A percentile compares a stretch with the other conserved stretches of the same genome.
Conservation (phyloP, 495 filamentous ascomycete genomes). For the Lophium mytilinum region DNA sequence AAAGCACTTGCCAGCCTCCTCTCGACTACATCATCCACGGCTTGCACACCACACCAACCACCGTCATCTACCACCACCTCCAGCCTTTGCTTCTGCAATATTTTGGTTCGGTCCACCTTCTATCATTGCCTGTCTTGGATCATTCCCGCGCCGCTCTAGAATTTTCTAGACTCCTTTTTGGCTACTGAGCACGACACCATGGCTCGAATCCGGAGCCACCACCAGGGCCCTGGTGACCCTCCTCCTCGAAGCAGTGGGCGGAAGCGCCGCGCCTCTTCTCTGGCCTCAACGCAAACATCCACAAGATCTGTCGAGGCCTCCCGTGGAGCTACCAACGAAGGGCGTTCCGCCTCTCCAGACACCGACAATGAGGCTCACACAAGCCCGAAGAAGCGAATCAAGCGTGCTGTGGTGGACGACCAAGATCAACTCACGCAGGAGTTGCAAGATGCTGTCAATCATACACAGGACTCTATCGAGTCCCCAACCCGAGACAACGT, state of each 20-base stretch:
- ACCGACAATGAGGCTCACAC: not conserved
- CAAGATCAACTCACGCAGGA: slow-evolving; percentile 15
- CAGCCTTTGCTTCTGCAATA: no score
- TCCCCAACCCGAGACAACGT: not conserved
- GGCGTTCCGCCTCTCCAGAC: slow-evolving; percentile 5
- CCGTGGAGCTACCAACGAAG: slow-evolving; percentile 1
- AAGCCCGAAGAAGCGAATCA: slow-evolving; percentile 10
- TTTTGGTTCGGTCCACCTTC: no score
- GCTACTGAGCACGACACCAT: not conserved
- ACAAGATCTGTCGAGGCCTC: not conserved
- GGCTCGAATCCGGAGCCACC: slow-evolving; percentile 9
- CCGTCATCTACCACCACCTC: no score
- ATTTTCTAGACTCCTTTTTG: not conserved
- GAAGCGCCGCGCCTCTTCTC: not conserved
- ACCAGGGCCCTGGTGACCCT: slow-evolving; percentile 18
- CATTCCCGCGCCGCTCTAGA: not conserved
- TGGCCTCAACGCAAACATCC: not conserved
- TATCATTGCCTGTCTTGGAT: no score
- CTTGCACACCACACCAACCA: no score
- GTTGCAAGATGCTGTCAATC: slow-evolving; percentile 8
- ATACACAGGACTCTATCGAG: not conserved
- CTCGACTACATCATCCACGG: no score
- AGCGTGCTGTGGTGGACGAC: slow-evolving; percentile 6
- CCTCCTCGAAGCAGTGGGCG: not conserved
- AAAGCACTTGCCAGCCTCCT: no score